A percentile compares a stretch with the other conserved stretches of the same genome.
These are phyloP conservation scores for Pisolithus orientalis DNA, from an alignment of 768 basidiomycete species.

Conservation along the genomic window DNA sequence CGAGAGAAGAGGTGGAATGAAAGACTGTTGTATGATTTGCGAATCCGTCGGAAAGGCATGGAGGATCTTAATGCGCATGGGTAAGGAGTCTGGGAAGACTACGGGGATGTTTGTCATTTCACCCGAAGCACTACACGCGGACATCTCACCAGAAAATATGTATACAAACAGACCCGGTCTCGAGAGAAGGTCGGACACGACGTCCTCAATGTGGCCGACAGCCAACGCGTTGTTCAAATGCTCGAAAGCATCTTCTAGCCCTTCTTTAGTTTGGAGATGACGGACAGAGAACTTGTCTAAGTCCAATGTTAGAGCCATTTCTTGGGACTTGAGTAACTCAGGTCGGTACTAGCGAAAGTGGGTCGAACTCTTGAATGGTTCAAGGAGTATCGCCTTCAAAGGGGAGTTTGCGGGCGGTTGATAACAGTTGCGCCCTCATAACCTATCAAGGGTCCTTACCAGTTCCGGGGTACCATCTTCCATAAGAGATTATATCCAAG, in stretches of 20 bases:
- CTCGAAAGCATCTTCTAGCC: not conserved
- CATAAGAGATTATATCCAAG: not conserved
- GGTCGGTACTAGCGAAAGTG: no score
- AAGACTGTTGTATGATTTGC: constrained; percentile 13
- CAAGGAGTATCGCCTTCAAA: not conserved
- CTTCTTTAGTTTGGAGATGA: not conserved
- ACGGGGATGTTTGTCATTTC: not conserved
- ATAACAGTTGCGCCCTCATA: not conserved
- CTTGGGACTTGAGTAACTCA: not conserved
- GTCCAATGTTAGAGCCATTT: not conserved
- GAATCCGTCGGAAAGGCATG: constrained; percentile 24
- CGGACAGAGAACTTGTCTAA: not conserved
- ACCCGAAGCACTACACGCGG: not conserved
- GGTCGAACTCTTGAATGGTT: not conserved
- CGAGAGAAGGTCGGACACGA: constrained; percentile 3
- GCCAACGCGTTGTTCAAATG: not conserved
- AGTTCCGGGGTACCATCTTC: not conserved
- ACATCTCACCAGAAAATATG: constrained; percentile 8
- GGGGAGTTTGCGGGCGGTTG: not conserved
- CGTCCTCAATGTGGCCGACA: not conserved
- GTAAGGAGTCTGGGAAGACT: not conserved
- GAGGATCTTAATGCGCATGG: constrained; percentile 21
- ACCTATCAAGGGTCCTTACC: not conserved
- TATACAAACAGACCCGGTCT: constrained; percentile 7
- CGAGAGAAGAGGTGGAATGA: constrained; percentile 10